phyloP scores from a whole-genome alignment of 768 basidiomycete species.

The Auriculariales sp. region DNA sequence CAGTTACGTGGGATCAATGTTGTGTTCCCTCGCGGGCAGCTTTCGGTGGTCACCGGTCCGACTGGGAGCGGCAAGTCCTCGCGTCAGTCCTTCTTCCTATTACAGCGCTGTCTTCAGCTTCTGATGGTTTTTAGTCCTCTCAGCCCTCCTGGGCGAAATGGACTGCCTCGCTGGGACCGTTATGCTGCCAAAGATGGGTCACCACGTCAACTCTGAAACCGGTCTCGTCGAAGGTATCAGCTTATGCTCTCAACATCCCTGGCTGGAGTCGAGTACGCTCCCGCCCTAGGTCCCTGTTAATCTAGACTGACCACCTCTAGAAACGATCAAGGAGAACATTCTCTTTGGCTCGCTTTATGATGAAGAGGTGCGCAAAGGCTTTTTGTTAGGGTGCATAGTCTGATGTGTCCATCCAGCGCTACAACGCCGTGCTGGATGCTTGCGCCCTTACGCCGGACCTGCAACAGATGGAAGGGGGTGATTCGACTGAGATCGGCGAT shows the following conservation, averaged over 20 bases:
- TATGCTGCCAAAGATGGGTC: constrained; percentile 18
- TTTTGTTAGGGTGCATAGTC: background rate
- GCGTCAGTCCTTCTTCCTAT: background rate
- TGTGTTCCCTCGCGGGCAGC: constrained; percentile 38
- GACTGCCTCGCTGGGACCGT: constrained; percentile 10
- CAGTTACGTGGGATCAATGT: constrained; percentile 43
- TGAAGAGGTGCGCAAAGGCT: constrained; percentile 19
- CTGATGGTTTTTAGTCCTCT: background rate
- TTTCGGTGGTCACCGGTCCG: constrained; percentile 46
- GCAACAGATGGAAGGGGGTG: constrained; percentile 37
- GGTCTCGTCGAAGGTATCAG: constrained; percentile 34
- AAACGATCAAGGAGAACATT: constrained; percentile 72
- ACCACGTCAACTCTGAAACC: constrained; percentile 15
- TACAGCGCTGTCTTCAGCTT: too few relatives aligned
- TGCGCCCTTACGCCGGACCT: constrained; percentile 66
- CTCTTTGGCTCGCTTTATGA: constrained; percentile 41
- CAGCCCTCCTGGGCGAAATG: constrained; percentile 17
- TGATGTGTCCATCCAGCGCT: constrained; percentile 24
- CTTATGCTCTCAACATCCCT: constrained; percentile 60
- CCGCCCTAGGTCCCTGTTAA: constrained; percentile 16
- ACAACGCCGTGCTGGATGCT: constrained; percentile 52
- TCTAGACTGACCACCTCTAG: constrained; percentile 42
- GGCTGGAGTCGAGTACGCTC: constrained; percentile 39
- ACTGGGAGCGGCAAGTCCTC: constrained; percentile 53
- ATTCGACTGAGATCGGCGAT: background rate